phyloP scores from a whole-genome alignment of 2,329 filamentous ascomycete genomes.

The Rhytidhysteron rufulum region DNA sequence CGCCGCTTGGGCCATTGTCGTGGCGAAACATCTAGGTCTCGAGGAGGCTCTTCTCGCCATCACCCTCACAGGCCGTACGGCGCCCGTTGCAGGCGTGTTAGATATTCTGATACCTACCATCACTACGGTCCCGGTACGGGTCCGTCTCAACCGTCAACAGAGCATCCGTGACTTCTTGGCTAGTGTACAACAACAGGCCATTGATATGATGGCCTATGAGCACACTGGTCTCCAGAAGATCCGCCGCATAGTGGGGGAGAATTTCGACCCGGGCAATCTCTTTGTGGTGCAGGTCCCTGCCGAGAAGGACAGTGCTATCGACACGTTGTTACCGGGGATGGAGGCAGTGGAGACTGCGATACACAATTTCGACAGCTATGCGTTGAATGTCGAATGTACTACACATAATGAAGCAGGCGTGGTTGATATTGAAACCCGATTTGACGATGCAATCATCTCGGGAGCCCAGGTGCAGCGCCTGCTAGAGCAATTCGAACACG shows the following conservation, averaged over 20 bases:
- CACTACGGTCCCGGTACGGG: constrained; percentile 32
- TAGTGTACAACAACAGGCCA: constrained; percentile 11
- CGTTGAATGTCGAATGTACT: too few species aligned
- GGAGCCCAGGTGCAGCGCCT: not conserved
- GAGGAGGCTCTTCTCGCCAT: constrained; percentile 38
- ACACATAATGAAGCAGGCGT: too few species aligned
- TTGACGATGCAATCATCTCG: not conserved
- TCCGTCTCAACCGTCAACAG: constrained; percentile 9
- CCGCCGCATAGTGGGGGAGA: not conserved
- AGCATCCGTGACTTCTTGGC: constrained; percentile 11
- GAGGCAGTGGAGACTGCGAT: too few species aligned
- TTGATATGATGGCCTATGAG: constrained; percentile 23
- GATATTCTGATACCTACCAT: constrained; percentile 40
- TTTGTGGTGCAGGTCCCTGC: too few species aligned
- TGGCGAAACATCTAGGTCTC: constrained; percentile 18
- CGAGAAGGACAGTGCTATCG: too few species aligned
- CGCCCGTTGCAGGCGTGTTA: constrained; percentile 32
- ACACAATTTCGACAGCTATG: too few species aligned
- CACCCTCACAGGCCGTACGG: constrained; percentile 32
- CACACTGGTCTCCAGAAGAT: constrained; percentile 32
- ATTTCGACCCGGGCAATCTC: too few species aligned
- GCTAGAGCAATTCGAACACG: not conserved
- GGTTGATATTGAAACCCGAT: not conserved
- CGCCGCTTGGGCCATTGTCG: constrained; percentile 27
- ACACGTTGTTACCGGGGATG: too few species aligned